Evolutionary conservation across 305 asterid species (phyloP).

Genomic region (Rubia peregrina): DNA sequence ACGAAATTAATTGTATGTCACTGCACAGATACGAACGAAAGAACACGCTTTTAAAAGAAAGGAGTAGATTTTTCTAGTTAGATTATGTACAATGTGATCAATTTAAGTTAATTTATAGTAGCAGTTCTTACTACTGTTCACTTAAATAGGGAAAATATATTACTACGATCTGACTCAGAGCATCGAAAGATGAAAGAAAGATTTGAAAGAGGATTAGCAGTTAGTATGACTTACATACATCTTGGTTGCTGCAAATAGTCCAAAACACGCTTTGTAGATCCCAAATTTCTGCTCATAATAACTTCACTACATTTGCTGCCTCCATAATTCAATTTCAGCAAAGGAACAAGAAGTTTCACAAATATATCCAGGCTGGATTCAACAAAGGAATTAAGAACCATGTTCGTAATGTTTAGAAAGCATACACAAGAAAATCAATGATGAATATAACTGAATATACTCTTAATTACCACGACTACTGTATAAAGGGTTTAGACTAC

Average conservation of each 20-base stretch:
- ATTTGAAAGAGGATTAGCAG: conserved; percentile 6
- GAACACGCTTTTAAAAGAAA: no score
- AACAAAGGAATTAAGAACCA: not conserved
- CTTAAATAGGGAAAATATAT: not conserved
- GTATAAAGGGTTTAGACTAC: no score
- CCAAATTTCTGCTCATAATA: not conserved
- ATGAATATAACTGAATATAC: not conserved
- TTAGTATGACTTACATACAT: conserved; percentile 50
- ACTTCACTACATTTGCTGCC: conserved; percentile 1
- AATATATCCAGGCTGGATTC: not conserved
- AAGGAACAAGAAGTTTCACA: not conserved
- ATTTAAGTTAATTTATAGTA: not conserved
- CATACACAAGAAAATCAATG: not conserved
- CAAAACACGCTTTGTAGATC: conserved; percentile 20
- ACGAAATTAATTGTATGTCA: no score
- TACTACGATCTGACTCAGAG: not conserved
- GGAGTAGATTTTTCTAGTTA: not conserved
- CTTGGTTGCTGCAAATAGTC: conserved; percentile 57
- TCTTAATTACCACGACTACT: not conserved
- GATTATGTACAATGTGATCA: not conserved
- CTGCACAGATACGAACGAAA: no score
- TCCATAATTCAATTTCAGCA: not conserved
- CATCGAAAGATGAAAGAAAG: not conserved
- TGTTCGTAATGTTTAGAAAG: not conserved
- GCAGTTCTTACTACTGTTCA: not conserved